phyloP scores from a whole-genome alignment of 2,329 filamentous ascomycete genomes.

The Sclerotinia subarctica region DNA sequence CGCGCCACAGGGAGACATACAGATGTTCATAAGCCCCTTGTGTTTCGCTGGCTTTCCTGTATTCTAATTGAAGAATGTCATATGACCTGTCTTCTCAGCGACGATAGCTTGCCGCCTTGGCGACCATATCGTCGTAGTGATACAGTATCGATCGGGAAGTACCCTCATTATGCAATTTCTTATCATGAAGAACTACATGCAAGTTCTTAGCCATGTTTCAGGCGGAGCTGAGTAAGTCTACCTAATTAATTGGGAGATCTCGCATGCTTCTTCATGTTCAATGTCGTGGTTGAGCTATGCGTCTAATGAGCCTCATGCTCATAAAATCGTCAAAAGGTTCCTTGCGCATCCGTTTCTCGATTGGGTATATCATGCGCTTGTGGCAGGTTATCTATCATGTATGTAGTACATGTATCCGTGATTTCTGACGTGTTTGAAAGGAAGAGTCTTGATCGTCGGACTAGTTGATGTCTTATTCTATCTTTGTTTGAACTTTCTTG shows the following conservation, averaged over 20 bases:
- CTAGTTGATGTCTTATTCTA: background rate
- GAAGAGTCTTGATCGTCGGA: conserved; percentile 10
- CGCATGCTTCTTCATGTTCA: background rate
- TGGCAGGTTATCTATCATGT: background rate
- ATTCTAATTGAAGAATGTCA: background rate
- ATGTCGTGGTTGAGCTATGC: background rate
- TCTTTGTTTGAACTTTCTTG: background rate
- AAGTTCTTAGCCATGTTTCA: background rate
- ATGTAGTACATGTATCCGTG: background rate
- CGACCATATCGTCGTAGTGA: background rate
- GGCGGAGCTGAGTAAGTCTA: background rate
- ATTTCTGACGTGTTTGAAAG: conserved; percentile 9
- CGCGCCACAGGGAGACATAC: background rate
- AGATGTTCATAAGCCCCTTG: background rate
- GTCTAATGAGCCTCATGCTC: background rate
- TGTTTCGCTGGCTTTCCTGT: background rate
- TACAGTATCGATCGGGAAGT: background rate
- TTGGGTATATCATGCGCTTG: background rate
- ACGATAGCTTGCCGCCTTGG: background rate
- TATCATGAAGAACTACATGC: background rate
- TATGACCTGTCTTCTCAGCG: background rate
- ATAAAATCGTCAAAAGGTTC: background rate
- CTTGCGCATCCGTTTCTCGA: background rate
- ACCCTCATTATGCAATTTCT: background rate
- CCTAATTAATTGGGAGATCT: background rate